These are phyloP conservation scores for Eucalyptus grandis DNA, from an alignment of 345 rosid genomes.

Conservation along the genomic window DNA sequence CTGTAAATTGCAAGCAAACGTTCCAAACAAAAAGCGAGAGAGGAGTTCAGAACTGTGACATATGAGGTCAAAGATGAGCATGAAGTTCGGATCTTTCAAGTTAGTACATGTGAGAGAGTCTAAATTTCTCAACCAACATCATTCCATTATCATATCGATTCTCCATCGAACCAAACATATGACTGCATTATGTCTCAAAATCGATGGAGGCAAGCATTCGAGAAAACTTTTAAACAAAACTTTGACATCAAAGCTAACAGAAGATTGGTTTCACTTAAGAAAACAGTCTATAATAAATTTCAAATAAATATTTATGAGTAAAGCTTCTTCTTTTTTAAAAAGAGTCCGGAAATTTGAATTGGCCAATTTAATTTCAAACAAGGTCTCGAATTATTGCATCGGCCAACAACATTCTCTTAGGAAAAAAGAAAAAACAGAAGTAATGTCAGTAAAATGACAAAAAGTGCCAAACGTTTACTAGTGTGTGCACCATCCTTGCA, in stretches of 20 bases:
- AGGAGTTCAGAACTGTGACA: background rate
- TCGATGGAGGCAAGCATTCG: background rate
- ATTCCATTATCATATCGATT: background rate
- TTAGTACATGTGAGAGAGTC: background rate
- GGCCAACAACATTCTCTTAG: background rate
- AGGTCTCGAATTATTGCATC: background rate
- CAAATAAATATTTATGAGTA: background rate
- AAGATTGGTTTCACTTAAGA: background rate
- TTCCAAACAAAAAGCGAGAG: background rate
- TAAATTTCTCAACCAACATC: background rate
- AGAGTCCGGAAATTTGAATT: background rate
- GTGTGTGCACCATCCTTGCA: background rate
- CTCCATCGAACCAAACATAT: background rate
- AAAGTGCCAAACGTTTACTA: background rate
- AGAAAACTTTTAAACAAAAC: background rate
- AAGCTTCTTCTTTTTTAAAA: background rate
- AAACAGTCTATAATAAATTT: background rate
- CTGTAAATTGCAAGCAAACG: background rate
- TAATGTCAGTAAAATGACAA: background rate
- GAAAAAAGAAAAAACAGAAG: no score
- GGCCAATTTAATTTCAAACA: background rate
- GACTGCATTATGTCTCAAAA: background rate
- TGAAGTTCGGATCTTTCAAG: background rate
- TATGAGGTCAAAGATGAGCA: background rate
- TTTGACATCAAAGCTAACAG: background rate